phyloP scores from a whole-genome alignment of 1,139 yeast genomes.

The Hansenula lynferdii region DNA sequence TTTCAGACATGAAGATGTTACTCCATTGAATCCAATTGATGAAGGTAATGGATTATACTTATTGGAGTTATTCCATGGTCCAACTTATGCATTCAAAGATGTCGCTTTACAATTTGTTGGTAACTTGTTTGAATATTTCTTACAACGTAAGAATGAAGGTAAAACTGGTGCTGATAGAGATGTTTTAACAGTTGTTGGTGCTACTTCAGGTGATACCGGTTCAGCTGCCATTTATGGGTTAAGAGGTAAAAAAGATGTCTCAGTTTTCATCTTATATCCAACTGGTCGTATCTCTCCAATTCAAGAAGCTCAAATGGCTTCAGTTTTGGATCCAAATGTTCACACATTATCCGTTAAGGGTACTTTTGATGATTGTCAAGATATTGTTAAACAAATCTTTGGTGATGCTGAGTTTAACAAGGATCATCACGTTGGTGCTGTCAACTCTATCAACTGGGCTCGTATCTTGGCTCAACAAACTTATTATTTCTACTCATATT shows the following conservation, averaged over 20 bases:
- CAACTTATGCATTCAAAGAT: conserved; percentile 98
- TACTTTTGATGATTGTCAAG: conserved; percentile 98
- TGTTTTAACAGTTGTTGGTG: conserved; percentile 93
- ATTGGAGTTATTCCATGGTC: conserved; percentile 95
- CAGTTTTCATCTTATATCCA: conserved; percentile 93
- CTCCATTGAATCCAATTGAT: conserved; percentile 65
- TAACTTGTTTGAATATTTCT: conserved; percentile 87
- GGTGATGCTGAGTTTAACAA: conserved; percentile 85
- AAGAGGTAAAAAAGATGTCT: conserved; percentile 93
- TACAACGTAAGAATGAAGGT: conserved; percentile 68
- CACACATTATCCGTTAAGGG: conserved; percentile 95
- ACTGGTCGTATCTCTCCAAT: conserved; percentile 97
- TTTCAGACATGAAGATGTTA: conserved; percentile 78
- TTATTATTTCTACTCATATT: conserved; percentile 89
- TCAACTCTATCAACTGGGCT: conserved; percentile 98
- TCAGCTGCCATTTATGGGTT: conserved; percentile 98
- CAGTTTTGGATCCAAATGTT: conserved; percentile 90
- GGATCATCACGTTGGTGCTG: conserved; percentile 94
- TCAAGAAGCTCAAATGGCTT: conserved; percentile 98
- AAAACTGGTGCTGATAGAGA: conserved; percentile 62
- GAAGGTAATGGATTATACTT: conserved; percentile 56
- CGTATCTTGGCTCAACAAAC: conserved; percentile 97
- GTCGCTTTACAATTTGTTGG: conserved; percentile 98
- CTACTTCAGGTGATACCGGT: conserved; percentile 99
- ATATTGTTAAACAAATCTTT: conserved; percentile 87